Conservation (phyloP, 2,329 filamentous ascomycete species). For the Penicillium griseofulvum region DNA sequence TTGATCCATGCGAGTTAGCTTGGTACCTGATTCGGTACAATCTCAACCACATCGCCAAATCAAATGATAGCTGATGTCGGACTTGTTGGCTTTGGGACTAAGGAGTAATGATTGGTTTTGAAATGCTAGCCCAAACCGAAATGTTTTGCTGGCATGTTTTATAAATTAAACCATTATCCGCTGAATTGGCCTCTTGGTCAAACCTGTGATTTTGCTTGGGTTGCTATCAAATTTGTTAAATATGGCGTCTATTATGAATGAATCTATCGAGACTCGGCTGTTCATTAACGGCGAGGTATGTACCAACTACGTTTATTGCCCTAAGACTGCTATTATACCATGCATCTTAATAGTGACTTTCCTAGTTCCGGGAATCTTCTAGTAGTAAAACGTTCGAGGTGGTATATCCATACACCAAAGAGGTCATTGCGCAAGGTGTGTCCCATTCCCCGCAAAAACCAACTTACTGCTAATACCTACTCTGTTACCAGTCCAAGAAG, state of each 20-base stretch:
- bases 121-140: neutral
- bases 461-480: neutral
- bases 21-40: neutral
- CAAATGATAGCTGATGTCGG: neutral
- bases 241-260: constrained; percentile 11
- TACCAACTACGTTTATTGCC: neutral
- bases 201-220: neutral
- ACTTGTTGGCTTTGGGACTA: neutral
- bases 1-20: neutral
- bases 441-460: neutral
- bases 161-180: neutral
- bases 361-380: constrained; percentile 29
- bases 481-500: constrained; percentile 27
- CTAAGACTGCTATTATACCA: neutral
- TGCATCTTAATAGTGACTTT: neutral
- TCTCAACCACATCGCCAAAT: neutral
- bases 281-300: constrained; percentile 36
- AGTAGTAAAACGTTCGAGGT: constrained; percentile 31
- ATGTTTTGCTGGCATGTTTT: neutral
- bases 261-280: constrained; percentile 32
- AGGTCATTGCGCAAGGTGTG: constrained; percentile 30
- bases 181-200: neutral
- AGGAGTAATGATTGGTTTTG: neutral
- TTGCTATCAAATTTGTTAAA: neutral
- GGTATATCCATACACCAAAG: constrained; percentile 30